Evolutionary conservation across 345 rosid genomes (phyloP), one percentile per base, ranked within the genome.

Genomic region (Brassica cretica): DNA sequence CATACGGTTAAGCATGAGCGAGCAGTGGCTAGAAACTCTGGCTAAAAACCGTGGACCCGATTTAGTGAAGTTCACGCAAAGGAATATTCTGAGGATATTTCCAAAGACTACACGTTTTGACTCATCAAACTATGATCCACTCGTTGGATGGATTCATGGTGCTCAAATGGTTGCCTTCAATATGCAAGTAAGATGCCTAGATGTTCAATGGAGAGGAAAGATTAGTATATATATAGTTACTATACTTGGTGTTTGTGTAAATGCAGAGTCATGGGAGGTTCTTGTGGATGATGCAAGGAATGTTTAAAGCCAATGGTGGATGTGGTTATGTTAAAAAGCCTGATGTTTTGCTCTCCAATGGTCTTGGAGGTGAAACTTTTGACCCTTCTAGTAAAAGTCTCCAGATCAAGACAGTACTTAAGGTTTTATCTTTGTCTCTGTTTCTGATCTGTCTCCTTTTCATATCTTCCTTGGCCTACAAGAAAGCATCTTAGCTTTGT

Each of bases 151-250:
- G 98, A 88, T 81, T 78, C 92, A 90, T 73, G 99, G 97, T 78
- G 99, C 99, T 83, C 99, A 95, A 82, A 93, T 95, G 99, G 97
- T 95, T 74, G 99, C 99, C 71, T 95, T 93, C 68, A 95, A 95
- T 78, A 95, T 95, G 98, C 99, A 95, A 89, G 98, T 94, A 72
- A 77, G 71, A 44, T 1, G 5, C 19, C 9, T n/a, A n/a, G 64
- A 77, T 33, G 2, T 24, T 3, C 8, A 55, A 62, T 5, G 6
- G 12, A 55, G 12, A 8, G 4, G 4, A 35, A 19, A 24, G 5
- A 27, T 60, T 39, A 29, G 6, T 8, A 12, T 11, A 64, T 46
- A 14, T 8, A 65, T 49, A 18, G 0, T n/a, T n/a, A 49, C n/a
- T 27, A 65, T 64, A 33, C 44, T 64, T 37, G 65, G 56, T 59